phyloP scores from a whole-genome alignment of 192 early-diverging fungal genomes.

The Backusella luteola region DNA sequence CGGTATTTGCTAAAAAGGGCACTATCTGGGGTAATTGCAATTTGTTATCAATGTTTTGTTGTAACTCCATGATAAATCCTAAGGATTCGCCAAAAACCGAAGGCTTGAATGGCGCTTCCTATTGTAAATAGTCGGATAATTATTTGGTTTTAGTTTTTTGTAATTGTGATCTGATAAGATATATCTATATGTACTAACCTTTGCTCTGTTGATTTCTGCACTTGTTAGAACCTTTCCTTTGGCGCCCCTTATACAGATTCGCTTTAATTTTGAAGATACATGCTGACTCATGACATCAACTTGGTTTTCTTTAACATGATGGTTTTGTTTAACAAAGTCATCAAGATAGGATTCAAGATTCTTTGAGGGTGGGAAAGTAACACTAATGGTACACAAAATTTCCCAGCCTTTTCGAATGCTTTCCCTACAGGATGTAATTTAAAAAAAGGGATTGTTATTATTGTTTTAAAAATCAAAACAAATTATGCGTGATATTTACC shows the following conservation, averaged over 20 bases:
- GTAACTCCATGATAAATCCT: conserved; percentile 80
- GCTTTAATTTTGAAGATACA: conserved; percentile 55
- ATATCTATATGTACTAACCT: conserved; percentile 23
- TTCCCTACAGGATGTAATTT: conserved; percentile 34
- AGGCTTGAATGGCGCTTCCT: conserved; percentile 80
- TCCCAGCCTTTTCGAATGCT: conserved; percentile 84
- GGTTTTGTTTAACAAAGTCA: conserved; percentile 69
- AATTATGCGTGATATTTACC: conserved; percentile 35
- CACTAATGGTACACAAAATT: conserved; percentile 75
- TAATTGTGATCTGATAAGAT: background rate
- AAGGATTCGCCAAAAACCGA: conserved; percentile 91
- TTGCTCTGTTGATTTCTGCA: conserved; percentile 68
- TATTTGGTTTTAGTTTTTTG: background rate
- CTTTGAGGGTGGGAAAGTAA: conserved; percentile 90
- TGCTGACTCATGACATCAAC: conserved; percentile 52
- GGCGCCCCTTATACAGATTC: conserved; percentile 75
- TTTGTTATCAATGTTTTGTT: conserved; percentile 34
- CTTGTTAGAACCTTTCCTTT: conserved; percentile 73
- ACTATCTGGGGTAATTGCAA: conserved; percentile 79
- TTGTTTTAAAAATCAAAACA: background rate
- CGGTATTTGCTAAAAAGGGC: conserved; percentile 71
- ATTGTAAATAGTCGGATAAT: background rate
- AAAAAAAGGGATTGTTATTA: background rate
- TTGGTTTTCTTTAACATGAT: conserved; percentile 47
- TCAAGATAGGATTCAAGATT: conserved; percentile 84